Evolutionary conservation across 2,329 filamentous ascomycete genomes (phyloP), one percentile per base, ranked within the genome.

Genomic region (Talaromyces atroroseus): DNA sequence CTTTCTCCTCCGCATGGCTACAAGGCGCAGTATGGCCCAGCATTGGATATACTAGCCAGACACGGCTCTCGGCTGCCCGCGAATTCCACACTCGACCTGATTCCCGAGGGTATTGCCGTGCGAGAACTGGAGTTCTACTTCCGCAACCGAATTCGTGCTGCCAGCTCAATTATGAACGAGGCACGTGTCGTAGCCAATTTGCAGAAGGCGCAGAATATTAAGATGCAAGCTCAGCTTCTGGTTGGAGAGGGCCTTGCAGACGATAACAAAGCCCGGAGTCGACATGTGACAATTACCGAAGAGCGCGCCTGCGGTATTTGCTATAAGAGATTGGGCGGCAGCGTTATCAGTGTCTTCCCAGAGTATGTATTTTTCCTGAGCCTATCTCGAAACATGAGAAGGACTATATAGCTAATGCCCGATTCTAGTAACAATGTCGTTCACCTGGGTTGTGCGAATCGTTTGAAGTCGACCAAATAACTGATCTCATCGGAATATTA

Each of bases 31-130:
- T 87, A 91, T 68, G 81, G 80, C 1, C 90, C 92, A 1, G 94
- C 94, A 0, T 80, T 99, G 5, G 84, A 88, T 32, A 82, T 99
- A 18, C 84, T 99, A n/a, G 91, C 89, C 45, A 89, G 89, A 64
- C 94, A 99, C 68, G 94, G 94, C 49, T 90, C 92, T 11, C 88
- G 94, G 11, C 82, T 99, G 5, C 92, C 95, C 0, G 91, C 94
- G 0, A 84, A 85, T 4, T 92, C 89, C 34, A 95, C 92, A 0
- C 79, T 99, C 7, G 85, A 88, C 20, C 80, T 99, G 21, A 92
- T 99, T 46, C 94, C 94, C 0, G 82, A 90, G 58, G 79, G 83
- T 3, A 82, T 97, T 7, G 87, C 90, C 0, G 84, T 97, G 7
- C 78, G 81, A 38, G 83, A 94, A 57, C 82, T 99, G 0, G 89